Evolutionary conservation across 371 early-diverging fungal species (phyloP).

Genomic region (Choanephora cucurbitarum): DNA sequence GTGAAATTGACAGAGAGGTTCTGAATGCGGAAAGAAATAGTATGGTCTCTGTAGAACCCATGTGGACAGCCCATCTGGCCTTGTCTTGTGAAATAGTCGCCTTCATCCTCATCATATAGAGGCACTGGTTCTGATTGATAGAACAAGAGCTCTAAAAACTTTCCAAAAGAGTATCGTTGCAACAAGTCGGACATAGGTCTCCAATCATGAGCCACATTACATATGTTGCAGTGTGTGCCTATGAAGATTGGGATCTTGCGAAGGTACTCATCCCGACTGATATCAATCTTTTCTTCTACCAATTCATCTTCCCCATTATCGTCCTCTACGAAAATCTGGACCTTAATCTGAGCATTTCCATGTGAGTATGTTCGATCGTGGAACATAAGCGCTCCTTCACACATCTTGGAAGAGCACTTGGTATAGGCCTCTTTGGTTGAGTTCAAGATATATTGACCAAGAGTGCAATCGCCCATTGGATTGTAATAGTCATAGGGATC

Average conservation of each 20-base stretch:
- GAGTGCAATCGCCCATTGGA: constrained; percentile 73
- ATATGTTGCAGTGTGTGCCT: constrained; percentile 83
- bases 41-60: constrained; percentile 76
- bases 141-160: constrained; percentile 88
- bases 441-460: constrained; percentile 87
- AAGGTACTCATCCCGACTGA: constrained; percentile 25
- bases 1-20: constrained; percentile 78
- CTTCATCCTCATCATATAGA: constrained; percentile 1
- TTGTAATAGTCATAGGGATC: constrained; percentile 82
- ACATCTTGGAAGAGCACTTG: constrained; percentile 69
- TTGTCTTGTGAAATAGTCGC: not conserved
- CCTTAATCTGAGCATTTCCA: constrained; percentile 72
- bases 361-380: constrained; percentile 89
- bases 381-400: constrained; percentile 68
- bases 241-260: constrained; percentile 61
- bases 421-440: constrained; percentile 69
- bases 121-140: constrained; percentile 63
- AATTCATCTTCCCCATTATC: constrained; percentile 20
- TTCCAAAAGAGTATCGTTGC: constrained; percentile 95
- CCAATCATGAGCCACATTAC: constrained; percentile 37
- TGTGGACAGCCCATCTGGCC: constrained; percentile 69
- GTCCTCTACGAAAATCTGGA: constrained; percentile 42
- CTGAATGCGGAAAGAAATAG: constrained; percentile 74
- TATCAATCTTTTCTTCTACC: constrained; percentile 24
- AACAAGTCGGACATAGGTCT: constrained; percentile 79